Conservation (phyloP, 2,329 filamentous ascomycete genomes). For the Myotisia sp. region DNA sequence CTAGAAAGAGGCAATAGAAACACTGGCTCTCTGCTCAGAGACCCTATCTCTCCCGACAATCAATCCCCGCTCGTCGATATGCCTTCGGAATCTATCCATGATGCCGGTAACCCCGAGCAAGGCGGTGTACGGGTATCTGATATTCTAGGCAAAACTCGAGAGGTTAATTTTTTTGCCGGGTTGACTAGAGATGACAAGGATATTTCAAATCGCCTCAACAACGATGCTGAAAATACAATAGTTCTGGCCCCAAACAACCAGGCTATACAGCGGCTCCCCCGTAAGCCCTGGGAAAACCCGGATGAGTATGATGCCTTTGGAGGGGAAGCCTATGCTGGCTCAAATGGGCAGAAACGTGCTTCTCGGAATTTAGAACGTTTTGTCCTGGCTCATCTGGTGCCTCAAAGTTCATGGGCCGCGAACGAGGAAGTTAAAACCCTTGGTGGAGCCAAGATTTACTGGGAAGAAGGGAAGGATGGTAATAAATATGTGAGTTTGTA, state of each 20-base stretch:
- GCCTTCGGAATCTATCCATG: constrained; percentile 1
- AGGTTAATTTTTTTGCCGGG: constrained; percentile 71
- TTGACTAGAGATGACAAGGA: constrained; percentile 61
- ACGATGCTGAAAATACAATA: constrained; percentile 56
- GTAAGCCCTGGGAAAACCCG: constrained; percentile 60
- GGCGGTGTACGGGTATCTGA: constrained; percentile 59
- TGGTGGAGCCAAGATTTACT: constrained; percentile 62
- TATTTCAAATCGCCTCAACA: constrained; percentile 55
- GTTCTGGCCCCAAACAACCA: constrained; percentile 78
- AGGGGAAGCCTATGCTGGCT: constrained; percentile 58
- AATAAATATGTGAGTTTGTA: constrained; percentile 46
- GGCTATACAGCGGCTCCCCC: constrained; percentile 59
- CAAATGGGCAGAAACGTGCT: constrained; percentile 60
- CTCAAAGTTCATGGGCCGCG: constrained; percentile 59
- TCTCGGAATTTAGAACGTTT: constrained; percentile 63
- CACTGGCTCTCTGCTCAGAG: neutral
- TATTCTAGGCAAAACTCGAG: constrained; percentile 63
- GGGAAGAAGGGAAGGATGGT: constrained; percentile 54
- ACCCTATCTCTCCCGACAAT: neutral
- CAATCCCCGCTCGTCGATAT: neutral
- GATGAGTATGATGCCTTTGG: constrained; percentile 57
- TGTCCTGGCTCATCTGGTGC: constrained; percentile 72
- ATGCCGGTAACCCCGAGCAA: constrained; percentile 17
- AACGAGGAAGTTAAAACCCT: constrained; percentile 52
- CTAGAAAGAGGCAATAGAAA: constrained; percentile 1